Conservation (phyloP, 2,329 filamentous ascomycete species). For the Epichloe baconii region DNA sequence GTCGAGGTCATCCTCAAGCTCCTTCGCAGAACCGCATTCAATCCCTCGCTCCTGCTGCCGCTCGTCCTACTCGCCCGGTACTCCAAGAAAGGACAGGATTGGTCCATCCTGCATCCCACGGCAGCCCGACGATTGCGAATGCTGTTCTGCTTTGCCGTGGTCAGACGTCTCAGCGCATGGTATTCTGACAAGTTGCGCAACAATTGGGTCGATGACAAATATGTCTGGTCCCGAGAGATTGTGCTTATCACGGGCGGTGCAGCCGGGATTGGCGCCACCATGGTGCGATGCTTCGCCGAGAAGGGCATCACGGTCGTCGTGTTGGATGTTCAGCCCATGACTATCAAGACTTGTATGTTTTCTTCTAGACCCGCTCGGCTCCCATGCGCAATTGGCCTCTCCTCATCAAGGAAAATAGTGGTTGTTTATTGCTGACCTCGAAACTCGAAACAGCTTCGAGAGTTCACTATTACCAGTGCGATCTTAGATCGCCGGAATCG, state of each 20-base stretch:
- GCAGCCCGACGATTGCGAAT: conserved; percentile 34
- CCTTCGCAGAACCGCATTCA: conserved; percentile 47
- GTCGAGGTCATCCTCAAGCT: conserved; percentile 45
- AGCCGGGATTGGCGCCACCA: conserved; percentile 55
- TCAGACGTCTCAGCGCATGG: conserved; percentile 17
- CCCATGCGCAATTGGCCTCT: no score
- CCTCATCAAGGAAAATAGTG: background rate
- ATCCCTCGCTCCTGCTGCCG: conserved; percentile 50
- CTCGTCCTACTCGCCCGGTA: conserved; percentile 49
- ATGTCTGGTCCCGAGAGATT: conserved; percentile 56
- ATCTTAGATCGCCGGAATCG: conserved; percentile 46
- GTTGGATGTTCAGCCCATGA: conserved; percentile 53
- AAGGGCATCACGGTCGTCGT: conserved; percentile 55
- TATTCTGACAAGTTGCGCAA: conserved; percentile 21
- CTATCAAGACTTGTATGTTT: conserved; percentile 34
- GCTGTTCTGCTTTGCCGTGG: conserved; percentile 19
- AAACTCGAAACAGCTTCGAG: conserved; percentile 24
- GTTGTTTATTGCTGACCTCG: background rate
- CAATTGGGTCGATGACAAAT: conserved; percentile 27
- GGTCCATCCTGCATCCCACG: conserved; percentile 38
- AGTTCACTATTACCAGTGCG: conserved; percentile 57
- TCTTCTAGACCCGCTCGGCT: no score
- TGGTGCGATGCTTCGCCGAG: conserved; percentile 53
- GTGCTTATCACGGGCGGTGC: conserved; percentile 64
- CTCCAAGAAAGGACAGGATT: conserved; percentile 45